Evolutionary conservation across 1,139 yeast species (phyloP), one percentile per base, ranked within the genome.

Genomic region (Yamadazyma diddensiae): DNA sequence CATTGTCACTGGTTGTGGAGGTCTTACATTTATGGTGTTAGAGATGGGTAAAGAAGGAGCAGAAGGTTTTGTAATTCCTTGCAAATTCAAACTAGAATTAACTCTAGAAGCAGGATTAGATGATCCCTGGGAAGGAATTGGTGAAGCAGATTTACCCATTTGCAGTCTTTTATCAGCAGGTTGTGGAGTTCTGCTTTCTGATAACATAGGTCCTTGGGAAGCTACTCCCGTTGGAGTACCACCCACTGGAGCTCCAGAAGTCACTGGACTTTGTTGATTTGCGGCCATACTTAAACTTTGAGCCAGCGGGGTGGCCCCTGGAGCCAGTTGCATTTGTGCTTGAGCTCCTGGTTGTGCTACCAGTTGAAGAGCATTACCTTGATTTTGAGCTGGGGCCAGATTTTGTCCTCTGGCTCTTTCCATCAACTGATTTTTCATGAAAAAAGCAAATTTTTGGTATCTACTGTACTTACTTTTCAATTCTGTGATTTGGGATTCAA

Each of bases 1-100:
- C 38, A 79, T 68, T 1, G 79, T 59, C 1, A 79, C 79, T 0
- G 94, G 78, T 4, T 69, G 67, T 2, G 85, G 81, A 6, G 79
- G 74, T 37, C 76, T 73, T 6, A 86, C 79, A 29, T 80, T 75
- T 25, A 90, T 65, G 15, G 74, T 77, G 30, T 71, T 73, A 1
- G 95, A 79, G 24, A 88, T 80, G 1, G 92, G 87, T 35, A 85
- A 68, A 4, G 84, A 72, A 1, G 92, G 84, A 9, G 80, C 84
- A 17, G 82, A 68, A 7, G 81, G 76, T 47, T 80, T 79, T 38
- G 81, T 77, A 26, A 79, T 68, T 19, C 73, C 79, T 9, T 55
- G 49, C 15, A 59, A 47, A 33, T 53, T 57, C 21, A 53, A 34
- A 12, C 47, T 45, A 5, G 55, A 47, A 21, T 35, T 41, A 1